Base-by-base conservation (phyloP, 768 basidiomycete species). In the Coprinopsis marcescibilis region DNA sequence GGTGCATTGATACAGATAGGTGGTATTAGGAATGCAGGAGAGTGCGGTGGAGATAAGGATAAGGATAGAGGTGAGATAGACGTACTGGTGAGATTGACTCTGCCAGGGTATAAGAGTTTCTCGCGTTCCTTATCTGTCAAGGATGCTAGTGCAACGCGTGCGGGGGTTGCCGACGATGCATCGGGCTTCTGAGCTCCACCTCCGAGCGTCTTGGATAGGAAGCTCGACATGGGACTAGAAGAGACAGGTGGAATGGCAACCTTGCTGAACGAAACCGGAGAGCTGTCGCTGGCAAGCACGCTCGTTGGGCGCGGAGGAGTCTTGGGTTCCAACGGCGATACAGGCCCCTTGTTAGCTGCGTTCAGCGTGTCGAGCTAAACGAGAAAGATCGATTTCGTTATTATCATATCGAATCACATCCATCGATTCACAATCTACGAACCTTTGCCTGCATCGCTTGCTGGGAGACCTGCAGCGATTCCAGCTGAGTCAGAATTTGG, bases 41-140 rank as follows among this genome's bases (percentile, higher is more conserved):
- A n/a, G n/a, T n/a, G n/a, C n/a, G n/a, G n/a, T n/a, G n/a, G n/a
- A n/a, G n/a, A n/a, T n/a, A 14, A 3, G 8, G 12, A 11, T 17
- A 50, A n/a, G 23, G 19, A 46, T 23, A 6, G 29, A 37, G 37
- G 32, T 17, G 15, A 27, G 35, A 36, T 54, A 25, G 21, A 76
- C 85, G 63, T 57, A 89, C 89, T 94, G 3, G 89, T 90, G 17
- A 95, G 70, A 49, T 89, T 72, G 21, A 94, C 85, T 27, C 91
- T 73, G 3, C 82, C 81, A 5, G 90, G 89, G 60, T 96, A 96
- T 17, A 93, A 62, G 24, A 77, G 56, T 57, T 72, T 86, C 66
- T 88, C 86, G 50, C 83, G 73, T 46, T 85, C 84, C 60, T 73
- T 85, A 46, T 85, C 85, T 7, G 61, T 57, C 33, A 60, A 21